Conservation (phyloP, 2,329 filamentous ascomycete genomes). For the Sporothrix euskadiensis region DNA sequence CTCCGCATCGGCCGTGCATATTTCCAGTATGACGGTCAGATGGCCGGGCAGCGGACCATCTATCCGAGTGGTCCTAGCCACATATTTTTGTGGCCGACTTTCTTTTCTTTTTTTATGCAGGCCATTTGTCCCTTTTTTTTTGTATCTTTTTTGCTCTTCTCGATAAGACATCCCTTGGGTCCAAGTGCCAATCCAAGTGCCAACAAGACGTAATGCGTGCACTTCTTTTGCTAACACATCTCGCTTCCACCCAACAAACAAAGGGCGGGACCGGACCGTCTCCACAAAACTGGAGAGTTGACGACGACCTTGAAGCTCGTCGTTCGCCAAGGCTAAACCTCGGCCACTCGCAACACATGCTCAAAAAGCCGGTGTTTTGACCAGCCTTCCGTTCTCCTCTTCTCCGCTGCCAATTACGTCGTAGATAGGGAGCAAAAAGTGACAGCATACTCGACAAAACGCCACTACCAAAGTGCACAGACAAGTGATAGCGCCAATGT, state of each 20-base stretch:
- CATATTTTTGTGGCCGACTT: neutral
- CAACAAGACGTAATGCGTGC: neutral
- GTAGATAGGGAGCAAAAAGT: neutral
- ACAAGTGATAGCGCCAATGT: neutral
- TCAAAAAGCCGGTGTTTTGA: neutral
- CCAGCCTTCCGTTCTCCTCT: neutral
- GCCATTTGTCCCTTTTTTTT: neutral
- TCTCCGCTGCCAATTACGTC: neutral
- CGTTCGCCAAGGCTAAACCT: neutral
- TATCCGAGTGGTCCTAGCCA: neutral
- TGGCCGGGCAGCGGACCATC: neutral
- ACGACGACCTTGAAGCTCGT: neutral
- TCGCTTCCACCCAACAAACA: neutral
- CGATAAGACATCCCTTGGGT: neutral
- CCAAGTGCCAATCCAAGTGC: neutral
- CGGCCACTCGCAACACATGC: neutral
- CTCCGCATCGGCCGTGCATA: neutral
- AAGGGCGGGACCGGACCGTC: conserved; percentile 14
- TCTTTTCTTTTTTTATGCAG: conserved; percentile 16
- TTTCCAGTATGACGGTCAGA: conserved; percentile 1
- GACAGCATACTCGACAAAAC: neutral
- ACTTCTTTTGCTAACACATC: neutral
- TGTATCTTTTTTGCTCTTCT: neutral
- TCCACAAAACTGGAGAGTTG: neutral
- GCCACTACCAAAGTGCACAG: conserved; percentile 5